Evolutionary conservation across 441 rosid species (phyloP), one percentile per base, ranked within the genome.

Genomic region (Brassica balearica): DNA sequence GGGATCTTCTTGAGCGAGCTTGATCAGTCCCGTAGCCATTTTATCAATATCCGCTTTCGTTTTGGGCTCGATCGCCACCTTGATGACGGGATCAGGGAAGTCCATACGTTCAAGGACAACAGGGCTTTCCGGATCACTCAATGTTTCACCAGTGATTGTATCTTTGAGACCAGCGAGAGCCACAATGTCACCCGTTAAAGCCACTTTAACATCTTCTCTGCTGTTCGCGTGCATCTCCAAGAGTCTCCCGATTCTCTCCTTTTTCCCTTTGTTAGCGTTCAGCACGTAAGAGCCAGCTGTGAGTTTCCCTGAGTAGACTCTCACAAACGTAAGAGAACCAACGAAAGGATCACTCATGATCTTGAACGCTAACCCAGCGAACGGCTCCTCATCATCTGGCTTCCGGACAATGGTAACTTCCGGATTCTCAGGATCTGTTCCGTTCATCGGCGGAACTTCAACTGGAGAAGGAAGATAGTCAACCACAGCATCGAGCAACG

Each of bases 221-320:
- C 98, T 95, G 80, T 93, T 95, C 66, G 99, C 99, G 67, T 95
- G 99, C 99, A 95, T 95, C 76, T 95, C 99, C 63, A 93, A 84
- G 75, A 95, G 97, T 78, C 99, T 88, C 53, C 99, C 98, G 51
- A 95, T 90, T 84, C 99, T 93, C 85, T 95, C 99, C 80, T 89
- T 95, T 92, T 89, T 95, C 29, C 98, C 96, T 78, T 95, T 95
- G 87, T 95, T 95, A 67, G 97, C 90, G 79, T 95, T 95, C 81
- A 95, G 51, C 12, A 88, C 97, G 68, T 95, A 95, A 51, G 98
- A 91, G 58, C 99, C 97, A 14, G 99, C 93, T 0, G 70, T 10
- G 70, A 95, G 87, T 79, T 86, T 91, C 77, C 99, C 98, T 3
- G 98, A 82, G 82, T 95, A 95, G 61, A 95, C 84, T 74, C 98